phyloP scores from a whole-genome alignment of 257 asterid genomes.

The Gardenia jasminoides region DNA sequence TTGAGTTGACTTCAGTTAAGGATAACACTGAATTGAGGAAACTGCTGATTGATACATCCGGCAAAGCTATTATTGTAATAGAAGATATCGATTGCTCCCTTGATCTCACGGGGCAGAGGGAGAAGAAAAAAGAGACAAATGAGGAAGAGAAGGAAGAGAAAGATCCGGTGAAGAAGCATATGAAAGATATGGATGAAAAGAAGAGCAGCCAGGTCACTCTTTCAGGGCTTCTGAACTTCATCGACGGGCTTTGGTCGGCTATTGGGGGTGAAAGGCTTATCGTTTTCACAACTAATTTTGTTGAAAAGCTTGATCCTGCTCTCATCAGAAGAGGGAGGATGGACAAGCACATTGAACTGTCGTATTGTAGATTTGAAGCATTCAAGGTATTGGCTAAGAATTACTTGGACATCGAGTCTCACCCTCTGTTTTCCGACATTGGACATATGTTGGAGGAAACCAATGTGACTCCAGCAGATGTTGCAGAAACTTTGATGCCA shows the following conservation, averaged over 20 bases:
- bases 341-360: conserved; percentile 53
- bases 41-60: not conserved
- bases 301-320: conserved; percentile 60
- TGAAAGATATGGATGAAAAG: conserved; percentile 5
- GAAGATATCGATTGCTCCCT: too few relatives aligned
- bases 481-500: conserved; percentile 50
- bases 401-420: conserved; percentile 17
- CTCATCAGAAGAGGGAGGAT: conserved; percentile 56
- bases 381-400: conserved; percentile 26
- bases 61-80: too few relatives aligned
- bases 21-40: not conserved
- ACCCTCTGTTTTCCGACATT: not conserved
- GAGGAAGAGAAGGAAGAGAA: conserved; percentile 9
- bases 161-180: not conserved
- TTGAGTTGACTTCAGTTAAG: conserved; percentile 19
- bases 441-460: conserved; percentile 1
- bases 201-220: conserved; percentile 41
- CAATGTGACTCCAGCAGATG: conserved; percentile 23
- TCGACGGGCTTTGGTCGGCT: conserved; percentile 73
- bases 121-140: too few relatives aligned
- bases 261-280: conserved; percentile 21
- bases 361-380: conserved; percentile 49
- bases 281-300: conserved; percentile 56
- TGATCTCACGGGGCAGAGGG: too few relatives aligned
- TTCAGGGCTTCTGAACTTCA: conserved; percentile 62